Evolutionary conservation across 2,329 filamentous ascomycete species (phyloP), one percentile per base, ranked within the genome.

Genomic region (Nannizziopsis arthrosporioides): DNA sequence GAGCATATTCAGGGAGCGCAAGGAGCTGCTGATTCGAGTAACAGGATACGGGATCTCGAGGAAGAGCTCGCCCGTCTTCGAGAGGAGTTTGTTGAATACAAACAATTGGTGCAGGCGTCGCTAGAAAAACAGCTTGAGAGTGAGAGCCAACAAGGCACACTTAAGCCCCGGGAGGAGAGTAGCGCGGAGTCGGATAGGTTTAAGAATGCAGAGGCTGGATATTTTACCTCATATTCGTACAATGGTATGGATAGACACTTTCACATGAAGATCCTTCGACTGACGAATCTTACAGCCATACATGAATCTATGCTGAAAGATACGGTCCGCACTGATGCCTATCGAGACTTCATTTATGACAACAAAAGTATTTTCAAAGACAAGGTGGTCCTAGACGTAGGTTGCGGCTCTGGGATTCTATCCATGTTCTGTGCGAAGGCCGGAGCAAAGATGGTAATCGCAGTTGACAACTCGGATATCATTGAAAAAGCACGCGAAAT

Each of bases 291-390:
- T 14, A n/a, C 61, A 84, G 85, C 87, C 49, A 95, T 96, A 48
- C 89, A 96, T 64, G 87, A 94, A 62, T 88, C 84, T 6, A 96
- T 96, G 89, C 76, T 96, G 53, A 94, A 94, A 64, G 89, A 96
- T 61, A 74, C 78, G 0, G 75, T 94, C 36, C 83, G 89, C 44
- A 96, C 89, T 9, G 85, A 94, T 59, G 83, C 86, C 2, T 96
- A 96, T 68, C 81, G 89, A 40, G 88, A 96, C 67, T 94, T 95
- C 63, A 88, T 95, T 59, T 94, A 95, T 69, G 79, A 81, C 56
- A 87, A 95, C 70, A 92, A 94, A 65, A 73, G 86, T 55, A 70
- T 94, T 2, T 94, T 95, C 67, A 79, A 81, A 30, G 85, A 80
- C 59, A 94, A 94, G 69, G 79, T 82, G 8, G 85, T 95, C 10